These are phyloP conservation scores for Xylaria castorea DNA, from an alignment of 495 filamentous ascomycete genomes.

Conservation along the genomic window DNA sequence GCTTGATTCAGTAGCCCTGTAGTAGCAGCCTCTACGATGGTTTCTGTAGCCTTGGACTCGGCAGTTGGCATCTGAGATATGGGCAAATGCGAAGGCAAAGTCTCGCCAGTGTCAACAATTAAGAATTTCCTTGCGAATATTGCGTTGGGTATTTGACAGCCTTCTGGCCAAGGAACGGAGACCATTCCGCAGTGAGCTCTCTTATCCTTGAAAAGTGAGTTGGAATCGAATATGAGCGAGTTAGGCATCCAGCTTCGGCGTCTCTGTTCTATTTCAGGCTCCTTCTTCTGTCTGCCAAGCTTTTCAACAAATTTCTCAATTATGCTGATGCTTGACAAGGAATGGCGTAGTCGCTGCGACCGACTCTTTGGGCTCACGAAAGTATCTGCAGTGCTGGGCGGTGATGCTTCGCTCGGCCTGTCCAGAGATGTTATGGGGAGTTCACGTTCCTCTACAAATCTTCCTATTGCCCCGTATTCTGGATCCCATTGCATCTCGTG, in stretches of 20 bases:
- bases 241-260: constrained; percentile 36
- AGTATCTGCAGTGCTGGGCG: constrained; percentile 31
- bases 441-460: constrained; percentile 36
- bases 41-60: constrained; percentile 45
- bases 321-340: constrained; percentile 28
- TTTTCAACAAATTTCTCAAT: constrained; percentile 30
- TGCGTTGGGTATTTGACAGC: constrained; percentile 39
- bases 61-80: constrained; percentile 42
- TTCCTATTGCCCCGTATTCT: constrained; percentile 34
- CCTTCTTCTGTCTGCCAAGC: constrained; percentile 23
- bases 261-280: constrained; percentile 29
- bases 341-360: constrained; percentile 31
- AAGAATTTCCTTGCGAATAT: constrained; percentile 43
- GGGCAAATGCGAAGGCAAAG: constrained; percentile 31
- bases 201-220: constrained; percentile 29
- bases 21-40: constrained; percentile 50
- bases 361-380: constrained; percentile 21
- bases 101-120: constrained; percentile 39
- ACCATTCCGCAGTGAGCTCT: constrained; percentile 16
- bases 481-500: constrained; percentile 43
- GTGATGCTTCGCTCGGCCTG: constrained; percentile 29
- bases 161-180: constrained; percentile 33
- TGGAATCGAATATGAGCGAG: constrained; percentile 30
- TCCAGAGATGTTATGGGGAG: constrained; percentile 32
- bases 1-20: constrained; percentile 37